These are phyloP conservation scores for Phaeosphaeriaceae sp. DNA, from an alignment of 2,329 filamentous ascomycete genomes.

Conservation along the genomic window DNA sequence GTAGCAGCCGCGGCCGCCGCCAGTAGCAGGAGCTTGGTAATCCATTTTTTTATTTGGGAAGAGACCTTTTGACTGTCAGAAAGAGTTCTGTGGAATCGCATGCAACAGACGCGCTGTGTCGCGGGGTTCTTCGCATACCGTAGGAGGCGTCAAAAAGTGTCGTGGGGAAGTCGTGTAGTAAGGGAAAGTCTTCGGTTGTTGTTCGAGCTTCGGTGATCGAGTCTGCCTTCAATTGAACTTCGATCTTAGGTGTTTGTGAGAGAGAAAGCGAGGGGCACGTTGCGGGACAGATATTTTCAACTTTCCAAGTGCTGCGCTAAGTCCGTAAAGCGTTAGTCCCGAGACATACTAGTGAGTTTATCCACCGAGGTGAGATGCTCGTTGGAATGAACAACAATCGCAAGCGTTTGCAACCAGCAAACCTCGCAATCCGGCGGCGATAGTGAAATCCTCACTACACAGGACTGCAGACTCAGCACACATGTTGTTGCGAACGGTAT, in stretches of 20 bases:
- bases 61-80: constrained; percentile 33
- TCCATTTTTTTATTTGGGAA: constrained; percentile 41
- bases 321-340: constrained; percentile 8
- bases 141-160: constrained; percentile 29
- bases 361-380: background rate
- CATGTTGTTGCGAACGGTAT: background rate
- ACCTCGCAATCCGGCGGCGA: background rate
- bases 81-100: constrained; percentile 1
- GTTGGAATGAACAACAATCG: background rate
- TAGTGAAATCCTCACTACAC: background rate
- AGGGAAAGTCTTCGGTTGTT: constrained; percentile 13
- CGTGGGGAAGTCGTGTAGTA: constrained; percentile 14
- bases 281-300: constrained; percentile 13
- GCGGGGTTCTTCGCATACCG: constrained; percentile 26
- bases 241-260: background rate
- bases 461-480: background rate
- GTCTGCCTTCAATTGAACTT: constrained; percentile 22
- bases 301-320: constrained; percentile 8
- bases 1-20: constrained; percentile 51
- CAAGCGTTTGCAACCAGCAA: background rate
- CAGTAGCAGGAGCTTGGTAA: constrained; percentile 44
- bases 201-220: constrained; percentile 9
- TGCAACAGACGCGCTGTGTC: constrained; percentile 9
- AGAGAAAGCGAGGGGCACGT: constrained; percentile 8
- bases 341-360: constrained; percentile 6